These are phyloP conservation scores for Alternaria triticimaculans DNA, from an alignment of 2,329 filamentous ascomycete genomes.

Conservation along the genomic window DNA sequence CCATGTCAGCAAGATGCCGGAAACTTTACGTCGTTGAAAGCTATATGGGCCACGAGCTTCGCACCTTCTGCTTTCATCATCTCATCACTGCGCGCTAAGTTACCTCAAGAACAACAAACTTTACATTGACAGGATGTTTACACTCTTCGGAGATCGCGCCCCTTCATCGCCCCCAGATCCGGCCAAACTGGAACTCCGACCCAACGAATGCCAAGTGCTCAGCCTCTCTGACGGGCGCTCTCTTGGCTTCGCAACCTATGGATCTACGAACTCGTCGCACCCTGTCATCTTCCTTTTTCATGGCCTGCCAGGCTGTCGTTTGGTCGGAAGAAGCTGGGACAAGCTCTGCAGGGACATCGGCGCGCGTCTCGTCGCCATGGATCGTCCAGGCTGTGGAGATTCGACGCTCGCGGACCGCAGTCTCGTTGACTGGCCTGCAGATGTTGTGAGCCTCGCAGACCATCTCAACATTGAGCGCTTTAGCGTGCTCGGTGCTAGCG, in stretches of 20 bases:
- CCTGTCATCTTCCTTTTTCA: constrained; percentile 51
- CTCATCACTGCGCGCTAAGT: not conserved
- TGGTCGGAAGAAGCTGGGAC: constrained; percentile 46
- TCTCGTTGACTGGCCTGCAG: constrained; percentile 47
- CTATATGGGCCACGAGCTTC: not conserved
- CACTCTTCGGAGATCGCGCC: constrained; percentile 7
- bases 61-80: not conserved
- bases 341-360: constrained; percentile 33
- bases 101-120: no score
- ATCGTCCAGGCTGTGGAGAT: constrained; percentile 52
- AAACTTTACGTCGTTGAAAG: not conserved
- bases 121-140: constrained; percentile 3
- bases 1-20: constrained; percentile 1
- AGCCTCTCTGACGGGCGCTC: constrained; percentile 45
- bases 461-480: constrained; percentile 50
- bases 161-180: constrained; percentile 24
- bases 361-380: constrained; percentile 50
- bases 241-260: constrained; percentile 52
- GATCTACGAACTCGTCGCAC: constrained; percentile 45
- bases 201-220: constrained; percentile 20
- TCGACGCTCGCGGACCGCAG: constrained; percentile 40
- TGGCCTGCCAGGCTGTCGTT: constrained; percentile 50
- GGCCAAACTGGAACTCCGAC: constrained; percentile 18
- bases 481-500: constrained; percentile 54
- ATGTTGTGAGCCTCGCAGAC: constrained; percentile 49